phyloP scores from a whole-genome alignment of 1,139 yeast species.

The Sugiyamaella castrensis region DNA sequence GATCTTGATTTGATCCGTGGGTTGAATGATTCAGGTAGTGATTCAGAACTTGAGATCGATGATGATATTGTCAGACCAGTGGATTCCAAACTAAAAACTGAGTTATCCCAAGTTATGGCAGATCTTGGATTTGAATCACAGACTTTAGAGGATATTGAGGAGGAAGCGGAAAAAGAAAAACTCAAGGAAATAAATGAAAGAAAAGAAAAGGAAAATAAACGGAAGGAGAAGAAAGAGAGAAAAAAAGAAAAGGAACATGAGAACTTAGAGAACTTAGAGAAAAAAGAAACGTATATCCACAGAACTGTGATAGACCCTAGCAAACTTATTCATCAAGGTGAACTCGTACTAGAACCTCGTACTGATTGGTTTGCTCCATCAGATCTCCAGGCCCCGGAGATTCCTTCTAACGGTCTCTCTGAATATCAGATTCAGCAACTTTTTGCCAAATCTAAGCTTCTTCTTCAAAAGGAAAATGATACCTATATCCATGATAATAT shows the following conservation, averaged over 20 bases:
- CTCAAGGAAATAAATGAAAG: conserved; percentile 35
- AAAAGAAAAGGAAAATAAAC: conserved; percentile 35
- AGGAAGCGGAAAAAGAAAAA: conserved; percentile 22
- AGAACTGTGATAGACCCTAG: conserved; percentile 18
- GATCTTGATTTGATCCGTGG: conserved; percentile 55
- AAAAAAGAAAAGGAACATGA: conserved; percentile 26
- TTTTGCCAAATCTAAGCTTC: conserved; percentile 61
- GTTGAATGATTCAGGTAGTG: conserved; percentile 47
- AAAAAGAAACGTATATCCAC: conserved; percentile 20
- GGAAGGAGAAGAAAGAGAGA: conserved; percentile 30
- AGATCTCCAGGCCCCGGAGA: conserved; percentile 43
- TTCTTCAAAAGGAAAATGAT: conserved; percentile 69
- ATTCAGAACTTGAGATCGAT: conserved; percentile 44
- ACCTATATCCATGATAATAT: conserved; percentile 73
- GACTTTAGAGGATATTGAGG: conserved; percentile 21
- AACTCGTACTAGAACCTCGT: conserved; percentile 59
- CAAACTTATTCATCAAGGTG: conserved; percentile 36
- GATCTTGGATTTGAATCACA: conserved; percentile 53
- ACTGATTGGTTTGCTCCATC: conserved; percentile 69
- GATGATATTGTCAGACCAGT: conserved; percentile 14
- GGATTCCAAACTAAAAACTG: conserved; percentile 36
- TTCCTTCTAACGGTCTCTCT: conserved; percentile 43
- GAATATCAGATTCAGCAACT: conserved; percentile 54
- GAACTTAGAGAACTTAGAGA: conserved; percentile 25
- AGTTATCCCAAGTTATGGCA: conserved; percentile 63